A percentile compares a stretch with the other conserved stretches of the same genome.
Conservation (phyloP, 1,139 yeast species). For the Tardiomyces blankii region DNA sequence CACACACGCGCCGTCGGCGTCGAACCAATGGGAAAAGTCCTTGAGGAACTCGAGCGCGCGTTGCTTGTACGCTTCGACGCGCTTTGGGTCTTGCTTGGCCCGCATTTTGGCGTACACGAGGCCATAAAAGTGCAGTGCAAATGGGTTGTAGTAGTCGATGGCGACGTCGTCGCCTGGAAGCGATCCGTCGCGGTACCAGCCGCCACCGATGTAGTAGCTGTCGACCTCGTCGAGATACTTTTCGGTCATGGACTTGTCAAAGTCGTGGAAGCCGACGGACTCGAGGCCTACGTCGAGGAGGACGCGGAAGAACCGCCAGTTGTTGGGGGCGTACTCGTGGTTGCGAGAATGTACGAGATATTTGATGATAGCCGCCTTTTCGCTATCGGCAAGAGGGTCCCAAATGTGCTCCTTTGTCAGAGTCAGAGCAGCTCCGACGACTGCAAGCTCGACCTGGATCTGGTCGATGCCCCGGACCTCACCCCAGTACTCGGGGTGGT, state of each 20-base stretch:
- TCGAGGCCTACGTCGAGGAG: slow-evolving; percentile 20
- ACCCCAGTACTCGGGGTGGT: slow-evolving; percentile 24
- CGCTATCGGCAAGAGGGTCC: slow-evolving; percentile 19
- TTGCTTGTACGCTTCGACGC: slow-evolving; percentile 11
- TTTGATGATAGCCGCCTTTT: slow-evolving; percentile 12
- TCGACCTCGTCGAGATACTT: slow-evolving; percentile 17
- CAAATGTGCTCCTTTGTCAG: slow-evolving; percentile 18
- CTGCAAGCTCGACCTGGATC: slow-evolving; percentile 24
- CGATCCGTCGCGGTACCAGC: slow-evolving; percentile 26
- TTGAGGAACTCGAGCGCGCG: slow-evolving; percentile 17
- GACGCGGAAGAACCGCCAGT: slow-evolving; percentile 25
- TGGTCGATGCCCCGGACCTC: slow-evolving; percentile 15
- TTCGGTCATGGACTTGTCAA: slow-evolving; percentile 9
- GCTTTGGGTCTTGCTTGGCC: slow-evolving; percentile 10
- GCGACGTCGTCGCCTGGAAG: slow-evolving; percentile 7
- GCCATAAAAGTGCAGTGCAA: slow-evolving; percentile 24
- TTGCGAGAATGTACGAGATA: slow-evolving; percentile 15
- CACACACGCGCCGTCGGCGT: slow-evolving; percentile 19
- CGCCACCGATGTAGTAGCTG: slow-evolving; percentile 18
- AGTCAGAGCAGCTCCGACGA: slow-evolving; percentile 20
- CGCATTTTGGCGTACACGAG: slow-evolving; percentile 14
- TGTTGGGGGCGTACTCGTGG: slow-evolving; percentile 13
- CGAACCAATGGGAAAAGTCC: slow-evolving; percentile 18
- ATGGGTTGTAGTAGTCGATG: slow-evolving; percentile 24
- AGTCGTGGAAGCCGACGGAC: slow-evolving; percentile 14